Evolutionary conservation across 768 basidiomycete genomes (phyloP), one percentile per base, ranked within the genome.

Genomic region (Rhodotorula kratochvilovae): DNA sequence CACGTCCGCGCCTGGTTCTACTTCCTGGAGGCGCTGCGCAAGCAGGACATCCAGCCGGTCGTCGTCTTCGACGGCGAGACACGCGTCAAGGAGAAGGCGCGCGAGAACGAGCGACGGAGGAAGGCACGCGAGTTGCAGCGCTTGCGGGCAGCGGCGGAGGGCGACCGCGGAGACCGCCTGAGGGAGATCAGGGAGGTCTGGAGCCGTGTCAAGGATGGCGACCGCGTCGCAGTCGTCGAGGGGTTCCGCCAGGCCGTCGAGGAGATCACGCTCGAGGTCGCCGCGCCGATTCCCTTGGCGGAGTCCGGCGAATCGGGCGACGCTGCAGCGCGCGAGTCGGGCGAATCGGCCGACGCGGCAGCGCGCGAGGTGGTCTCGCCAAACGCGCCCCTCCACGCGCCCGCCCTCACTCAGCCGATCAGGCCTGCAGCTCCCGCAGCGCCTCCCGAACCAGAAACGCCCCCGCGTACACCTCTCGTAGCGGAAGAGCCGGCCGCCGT

Each of bases 51-150:
- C 42, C 31, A 27, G 17, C 58, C 70, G 17, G 45, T 74, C 39
- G 70, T 74, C 45, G 73, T 74, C 3, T 74, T 74, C 51, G 73
- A 74, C 50, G 73, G 73, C 35, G 35, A 25, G 43, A 70, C 69
- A 42, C 46, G 73, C 13, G 29, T 58, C 12, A 15, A 25, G 25
- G 73, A 68, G 50, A 74, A 74, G 56, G 59, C 29, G n/a, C 46
- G 15, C 36, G 70, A 74, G 63, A 58, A 46, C 19, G 35, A 39
- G 50, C 51, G 64, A 25, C 23, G 72, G 29, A 45, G 60, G 19
- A 23, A 31, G 13, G 66, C 36, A 39, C 39, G 68, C 36, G 48
- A 57, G 27, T 31, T 63, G 11, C 68, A 74, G 59, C 42, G 53
- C 46, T 1, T 10, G 13, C 39, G 72, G 35, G 68, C 62, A 6